A percentile compares a stretch with the other conserved stretches of the same genome.
These are phyloP conservation scores for Cryomyces minteri DNA, from an alignment of 495 filamentous ascomycete species.

Conservation along the genomic window DNA sequence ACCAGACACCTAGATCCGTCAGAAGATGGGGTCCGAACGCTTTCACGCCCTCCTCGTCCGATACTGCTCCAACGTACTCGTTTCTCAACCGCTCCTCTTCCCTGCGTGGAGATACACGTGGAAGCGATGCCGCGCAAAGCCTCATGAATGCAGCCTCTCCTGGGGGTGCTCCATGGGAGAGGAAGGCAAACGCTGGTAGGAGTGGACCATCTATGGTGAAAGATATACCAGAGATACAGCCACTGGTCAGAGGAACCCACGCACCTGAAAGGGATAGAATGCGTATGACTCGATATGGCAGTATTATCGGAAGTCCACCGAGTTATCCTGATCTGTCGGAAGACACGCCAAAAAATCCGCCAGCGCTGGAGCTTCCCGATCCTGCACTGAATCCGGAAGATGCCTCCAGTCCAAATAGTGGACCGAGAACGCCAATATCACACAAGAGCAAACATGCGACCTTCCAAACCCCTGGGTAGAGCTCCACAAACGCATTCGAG, in stretches of 20 bases:
- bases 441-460: too few species aligned
- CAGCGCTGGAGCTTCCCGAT: conserved; percentile 48
- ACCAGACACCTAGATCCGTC: conserved; percentile 34
- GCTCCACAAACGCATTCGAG: not conserved
- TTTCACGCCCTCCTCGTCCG: conserved; percentile 18
- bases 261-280: too few species aligned
- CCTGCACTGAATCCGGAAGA: conserved; percentile 41
- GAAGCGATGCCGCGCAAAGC: not conserved
- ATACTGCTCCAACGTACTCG: conserved; percentile 17
- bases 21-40: conserved; percentile 6
- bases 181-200: not conserved
- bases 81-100: conserved; percentile 11
- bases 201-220: not conserved
- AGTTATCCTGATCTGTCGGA: conserved; percentile 1
- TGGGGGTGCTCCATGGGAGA: not conserved
- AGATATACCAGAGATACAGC: too few species aligned
- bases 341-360: conserved; percentile 21
- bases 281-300: conserved; percentile 41
- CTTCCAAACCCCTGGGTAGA: not conserved
- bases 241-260: too few species aligned
- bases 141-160: conserved; percentile 3
- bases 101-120: not conserved
- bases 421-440: too few species aligned
- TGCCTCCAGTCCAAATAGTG: too few species aligned
- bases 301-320: conserved; percentile 52